Conservation (phyloP, 164 flowering plant genomes). For the Annona squamosa region DNA sequence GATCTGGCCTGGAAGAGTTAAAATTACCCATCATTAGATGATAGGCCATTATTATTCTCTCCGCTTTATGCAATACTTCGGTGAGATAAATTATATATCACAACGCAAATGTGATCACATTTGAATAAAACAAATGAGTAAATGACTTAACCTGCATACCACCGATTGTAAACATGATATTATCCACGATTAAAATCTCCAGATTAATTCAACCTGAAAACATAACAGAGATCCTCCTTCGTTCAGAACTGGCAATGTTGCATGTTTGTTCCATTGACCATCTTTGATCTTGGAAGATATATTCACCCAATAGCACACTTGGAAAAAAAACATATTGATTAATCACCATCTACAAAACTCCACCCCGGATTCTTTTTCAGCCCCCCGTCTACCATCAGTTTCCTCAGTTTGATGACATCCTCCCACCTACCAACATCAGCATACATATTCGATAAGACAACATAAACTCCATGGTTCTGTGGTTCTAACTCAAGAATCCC, state of each 20-base stretch:
- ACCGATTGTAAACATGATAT: no score
- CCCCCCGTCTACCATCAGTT: conserved; percentile 29
- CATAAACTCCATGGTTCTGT: conserved; percentile 39
- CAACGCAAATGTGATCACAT: no score
- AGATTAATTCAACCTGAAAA: no score
- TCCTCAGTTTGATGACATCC: conserved; percentile 36
- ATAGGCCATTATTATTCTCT: conserved; percentile 57
- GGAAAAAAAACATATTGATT: not conserved
- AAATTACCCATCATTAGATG: conserved; percentile 59
- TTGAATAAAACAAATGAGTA: no score
- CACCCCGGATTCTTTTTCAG: conserved; percentile 39
- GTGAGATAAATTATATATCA: not conserved
- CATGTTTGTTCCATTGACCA: no score
- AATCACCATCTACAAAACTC: conserved; percentile 27
- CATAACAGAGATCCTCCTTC: no score
- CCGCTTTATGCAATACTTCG: conserved; percentile 39
- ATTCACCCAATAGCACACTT: no score
- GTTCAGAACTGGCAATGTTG: no score
- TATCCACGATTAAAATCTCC: no score
- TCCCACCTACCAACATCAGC: conserved; percentile 45
- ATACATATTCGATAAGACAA: conserved; percentile 41
- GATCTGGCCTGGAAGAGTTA: conserved; percentile 65
- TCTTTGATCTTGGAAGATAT: no score
- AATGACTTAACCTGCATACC: no score
- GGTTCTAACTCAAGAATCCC: conserved; percentile 41